Base-by-base conservation (phyloP, 2,329 filamentous ascomycete species). In the Colletotrichum aenigma region DNA sequence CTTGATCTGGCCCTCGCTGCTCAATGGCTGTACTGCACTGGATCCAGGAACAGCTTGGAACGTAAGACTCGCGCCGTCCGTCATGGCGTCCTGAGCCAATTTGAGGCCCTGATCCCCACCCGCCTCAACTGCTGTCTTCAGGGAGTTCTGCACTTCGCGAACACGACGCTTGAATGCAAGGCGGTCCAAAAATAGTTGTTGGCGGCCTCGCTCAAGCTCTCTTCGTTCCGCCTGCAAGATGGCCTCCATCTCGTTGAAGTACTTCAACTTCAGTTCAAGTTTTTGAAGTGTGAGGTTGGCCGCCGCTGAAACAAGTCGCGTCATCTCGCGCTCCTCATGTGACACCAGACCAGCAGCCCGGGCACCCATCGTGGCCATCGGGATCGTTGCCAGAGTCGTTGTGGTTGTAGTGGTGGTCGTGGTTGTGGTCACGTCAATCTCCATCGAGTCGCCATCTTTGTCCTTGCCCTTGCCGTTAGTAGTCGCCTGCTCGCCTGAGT, bases 261-360 rank as follows among this genome's bases (percentile, higher is more conserved):
- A 98, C 81, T 95, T 93, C 75, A 99, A 90, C 86, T 99, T 99
- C 80, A 98, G 88, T 85, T 98, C 96, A 77, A 98, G 93, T 86
- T 99, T 99, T 82, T 98, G 94, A 38, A 98, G 89, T n/a, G 95
- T 96, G 15, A 98, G 90, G 82, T 99, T 99, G 68, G 98, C 95
- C 0, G 96, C 95, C 7, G 96, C 94, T 4, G 96, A 96, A 12
- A 99, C 95, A 62, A 98, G 92, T 18, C 96, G 94, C 24, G 96
- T 98, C 92, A 98, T 97, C 85, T 98, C 96, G 74, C 97, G 94
- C 85, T 99, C 97, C 84, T 98, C 96, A 80, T 98, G 96, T 4
- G 96, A 98, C 32, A 96, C 96, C 38, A 99, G 92, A 5, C 94
- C 97, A 9, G 94, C 94, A 3, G 96, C 92, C 76, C 97, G 94